Base-by-base conservation (phyloP, 2,329 filamentous ascomycete species). In the Aspergillus sojae region DNA sequence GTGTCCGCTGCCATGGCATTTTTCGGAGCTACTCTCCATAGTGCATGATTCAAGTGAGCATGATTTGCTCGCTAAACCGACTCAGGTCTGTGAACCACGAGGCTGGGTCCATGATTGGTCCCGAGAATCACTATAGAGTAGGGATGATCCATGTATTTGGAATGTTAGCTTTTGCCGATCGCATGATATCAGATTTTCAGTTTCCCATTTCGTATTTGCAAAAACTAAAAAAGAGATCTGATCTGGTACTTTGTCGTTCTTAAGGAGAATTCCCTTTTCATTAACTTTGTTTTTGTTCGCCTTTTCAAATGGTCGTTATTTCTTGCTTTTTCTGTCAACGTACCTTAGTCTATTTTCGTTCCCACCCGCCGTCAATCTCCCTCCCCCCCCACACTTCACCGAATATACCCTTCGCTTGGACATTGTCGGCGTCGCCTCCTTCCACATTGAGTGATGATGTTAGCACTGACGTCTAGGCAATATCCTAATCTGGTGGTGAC, bases 81-180 rank as follows among this genome's bases (percentile, higher is more conserved):
- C 52, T 55, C 32, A 32, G 46, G 45, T 36, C 41, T 26, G 56
- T 28, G 56, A 21, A 48, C 41, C 52, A 55, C 23, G 34, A 55
- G 21, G n/a, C n/a, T 23, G 32, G 30, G 14, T 6, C 30, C 19
- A 12, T 48, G 23, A 62, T 54, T 58, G 60, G 56, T 61, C 45
- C 43, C 50, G 30, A 16, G 26, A 16, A 11, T 39, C 26, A 61
- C 56, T 50, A 58, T 23, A 32, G 48, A 59, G 62, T 58, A 70
- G 65, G 67, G 68, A 65, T 66, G 41, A 62, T 60, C 65, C 62
- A 61, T 55, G 67, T 59, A 62, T 48, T 54, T 57, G 58, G 54
- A 65, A 54, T 62, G 26, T 46, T 43, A n/a, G 59, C 61, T 36
- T 36, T 54, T 62, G 64, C 50, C 61, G 62, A 62, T 65, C 60